These are phyloP conservation scores for Apiospora koreana DNA, from an alignment of 2,329 filamentous ascomycete genomes.

Conservation along the genomic window DNA sequence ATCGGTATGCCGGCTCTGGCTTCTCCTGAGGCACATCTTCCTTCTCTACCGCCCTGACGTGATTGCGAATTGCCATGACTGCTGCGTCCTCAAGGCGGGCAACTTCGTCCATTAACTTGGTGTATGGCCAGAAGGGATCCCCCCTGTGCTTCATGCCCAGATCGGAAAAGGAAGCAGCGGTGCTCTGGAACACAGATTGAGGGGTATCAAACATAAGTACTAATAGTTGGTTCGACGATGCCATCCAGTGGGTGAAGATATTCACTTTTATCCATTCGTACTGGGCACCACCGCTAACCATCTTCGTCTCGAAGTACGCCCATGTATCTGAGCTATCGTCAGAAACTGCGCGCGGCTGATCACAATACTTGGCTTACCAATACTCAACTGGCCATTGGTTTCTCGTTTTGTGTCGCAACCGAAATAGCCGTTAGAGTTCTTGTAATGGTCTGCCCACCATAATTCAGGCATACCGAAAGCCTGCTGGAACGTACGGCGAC, in stretches of 20 bases:
- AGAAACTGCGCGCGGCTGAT: background rate
- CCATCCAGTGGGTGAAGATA: constrained; percentile 32
- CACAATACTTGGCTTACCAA: constrained; percentile 21
- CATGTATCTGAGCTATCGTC: constrained; percentile 29
- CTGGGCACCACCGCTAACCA: constrained; percentile 17
- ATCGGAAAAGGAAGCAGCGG: constrained; percentile 12
- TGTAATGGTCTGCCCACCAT: constrained; percentile 38
- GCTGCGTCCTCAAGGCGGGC: constrained; percentile 33
- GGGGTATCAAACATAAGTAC: constrained; percentile 35
- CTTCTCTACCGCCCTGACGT: constrained; percentile 36
- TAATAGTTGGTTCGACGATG: constrained; percentile 21
- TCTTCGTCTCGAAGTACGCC: constrained; percentile 35
- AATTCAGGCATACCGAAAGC: constrained; percentile 31
- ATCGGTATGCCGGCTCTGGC: constrained; percentile 32
- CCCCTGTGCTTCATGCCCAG: constrained; percentile 13
- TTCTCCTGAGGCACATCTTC: background rate
- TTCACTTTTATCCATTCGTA: constrained; percentile 40
- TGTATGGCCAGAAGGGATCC: constrained; percentile 40
- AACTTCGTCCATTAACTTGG: constrained; percentile 31
- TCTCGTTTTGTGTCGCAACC: constrained; percentile 29
- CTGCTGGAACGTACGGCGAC: constrained; percentile 3
- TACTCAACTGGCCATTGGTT: constrained; percentile 13
- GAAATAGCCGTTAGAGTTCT: constrained; percentile 40
- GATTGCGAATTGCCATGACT: constrained; percentile 41
- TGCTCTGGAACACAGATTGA: constrained; percentile 4